Evolutionary conservation across 441 rosid genomes (phyloP).

Genomic region (Pelargonium exstipulatum): DNA sequence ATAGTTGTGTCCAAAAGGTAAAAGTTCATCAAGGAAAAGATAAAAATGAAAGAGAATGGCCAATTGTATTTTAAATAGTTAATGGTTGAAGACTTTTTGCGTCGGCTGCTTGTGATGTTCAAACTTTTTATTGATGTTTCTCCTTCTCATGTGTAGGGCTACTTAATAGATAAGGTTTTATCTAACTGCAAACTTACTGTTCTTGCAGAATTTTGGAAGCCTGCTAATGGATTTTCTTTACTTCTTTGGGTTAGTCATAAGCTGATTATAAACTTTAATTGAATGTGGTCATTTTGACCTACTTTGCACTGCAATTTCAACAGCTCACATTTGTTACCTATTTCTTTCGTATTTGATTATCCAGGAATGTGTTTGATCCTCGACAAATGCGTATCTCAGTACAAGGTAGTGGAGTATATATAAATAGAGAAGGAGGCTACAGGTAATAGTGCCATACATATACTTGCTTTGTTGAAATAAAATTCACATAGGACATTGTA

Average conservation of each 20-base stretch:
- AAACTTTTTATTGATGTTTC: not conserved
- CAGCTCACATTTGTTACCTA: not conserved
- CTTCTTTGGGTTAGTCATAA: slow-evolving; percentile 81
- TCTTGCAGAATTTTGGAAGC: slow-evolving; percentile 84
- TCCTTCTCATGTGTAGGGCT: not conserved
- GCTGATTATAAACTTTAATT: slow-evolving; percentile 12
- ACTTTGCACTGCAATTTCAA: slow-evolving; percentile 1
- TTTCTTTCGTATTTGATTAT: slow-evolving; percentile 21
- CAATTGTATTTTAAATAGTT: no score
- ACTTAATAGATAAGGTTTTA: slow-evolving; percentile 12
- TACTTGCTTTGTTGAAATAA: slow-evolving; percentile 1
- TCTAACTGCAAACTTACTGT: slow-evolving; percentile 20
- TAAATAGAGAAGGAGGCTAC: slow-evolving; percentile 83
- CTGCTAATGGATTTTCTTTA: slow-evolving; percentile 97
- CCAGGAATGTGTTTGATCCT: slow-evolving; percentile 97
- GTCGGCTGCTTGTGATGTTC: not conserved
- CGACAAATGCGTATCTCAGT: slow-evolving; percentile 96
- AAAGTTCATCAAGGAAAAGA: not conserved
- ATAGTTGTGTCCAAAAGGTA: not conserved
- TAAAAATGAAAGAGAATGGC: no score
- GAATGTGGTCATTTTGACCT: slow-evolving; percentile 9
- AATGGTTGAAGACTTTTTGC: not conserved
- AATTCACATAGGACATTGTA: slow-evolving; percentile 11
- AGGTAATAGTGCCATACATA: slow-evolving; percentile 47
- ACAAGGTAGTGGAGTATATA: slow-evolving; percentile 87